Evolutionary conservation across 805 yeast genomes (phyloP), one percentile per base, ranked within the genome.

Genomic region (Groenewaldozyma tartarivorans): DNA sequence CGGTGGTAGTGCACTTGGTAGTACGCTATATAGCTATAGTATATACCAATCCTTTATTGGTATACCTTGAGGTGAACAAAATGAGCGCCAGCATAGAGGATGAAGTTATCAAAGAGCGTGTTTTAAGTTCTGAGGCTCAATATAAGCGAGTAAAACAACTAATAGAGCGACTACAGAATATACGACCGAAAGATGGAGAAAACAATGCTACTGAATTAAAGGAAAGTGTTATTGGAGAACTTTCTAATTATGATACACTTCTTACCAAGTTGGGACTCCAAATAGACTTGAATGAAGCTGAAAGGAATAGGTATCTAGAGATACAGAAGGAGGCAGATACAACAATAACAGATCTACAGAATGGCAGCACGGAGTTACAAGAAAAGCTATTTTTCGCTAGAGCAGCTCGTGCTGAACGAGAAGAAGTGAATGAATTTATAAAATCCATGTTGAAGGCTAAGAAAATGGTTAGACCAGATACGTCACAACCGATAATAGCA

Each of bases 391-490:
- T 35, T 13, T 35, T 34, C 21, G 54, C 56, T 1, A 49, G 47
- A 36, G 36, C 16, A 17, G 29, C 35, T 13, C 47, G 58, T 27
- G 31, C 40, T 4, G 49, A 54, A 34, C 38, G 45, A 20, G 55
- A 56, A 42, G 54, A 50, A 20, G 50, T 49, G 44, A 51, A 52
- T 42, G 17, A 27, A 6, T 34, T 51, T 17, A 45, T 50, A 7
- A 52, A 48, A n/a, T 37, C 35, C 15, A 49, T 49, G 53, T 35
- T 38, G 15, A 40, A 36, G 27, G 43, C 51, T 15, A 48, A 49
- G 38, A 42, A 43, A 32, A 48, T 47, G 20, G 19, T 37, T 4
- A 7, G 29, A 7, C 29, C 29, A 13, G 29, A 24, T 29, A 41
- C 46, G 3, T 41, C 36, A 6, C 36, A 40, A n/a, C 48, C 49